phyloP scores from a whole-genome alignment of 2,329 filamentous ascomycete species.

The Teratosphaeria epicoccoides region DNA sequence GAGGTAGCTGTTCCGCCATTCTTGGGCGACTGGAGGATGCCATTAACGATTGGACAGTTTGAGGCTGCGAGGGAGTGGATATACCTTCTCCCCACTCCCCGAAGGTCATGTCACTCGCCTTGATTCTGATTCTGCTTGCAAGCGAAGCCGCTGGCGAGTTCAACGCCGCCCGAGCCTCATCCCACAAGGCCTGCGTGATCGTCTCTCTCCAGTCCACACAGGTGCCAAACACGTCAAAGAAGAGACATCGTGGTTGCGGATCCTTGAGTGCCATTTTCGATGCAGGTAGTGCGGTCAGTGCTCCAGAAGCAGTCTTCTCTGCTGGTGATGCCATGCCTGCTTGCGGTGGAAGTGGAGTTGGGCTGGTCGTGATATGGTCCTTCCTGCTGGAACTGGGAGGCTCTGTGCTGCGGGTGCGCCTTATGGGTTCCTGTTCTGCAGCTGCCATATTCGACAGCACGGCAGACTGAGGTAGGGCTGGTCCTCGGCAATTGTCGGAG shows the following conservation, averaged over 20 bases:
- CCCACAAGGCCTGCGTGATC: conserved; percentile 49
- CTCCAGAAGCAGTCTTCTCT: not conserved
- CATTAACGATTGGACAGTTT: too few relatives aligned
- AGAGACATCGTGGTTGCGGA: conserved; percentile 39
- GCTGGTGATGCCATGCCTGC: not conserved
- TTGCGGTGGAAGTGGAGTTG: conserved; percentile 3
- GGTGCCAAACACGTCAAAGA: conserved; percentile 72
- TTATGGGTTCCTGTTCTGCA: not conserved
- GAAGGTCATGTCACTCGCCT: conserved; percentile 25
- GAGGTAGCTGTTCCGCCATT: conserved; percentile 52
- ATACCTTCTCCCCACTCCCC: not conserved
- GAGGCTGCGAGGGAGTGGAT: too few relatives aligned
- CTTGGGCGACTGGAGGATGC: conserved; percentile 29
- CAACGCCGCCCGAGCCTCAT: conserved; percentile 39
- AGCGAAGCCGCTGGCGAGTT: conserved; percentile 37
- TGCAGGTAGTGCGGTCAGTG: not conserved
- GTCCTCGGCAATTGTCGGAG: conserved; percentile 2
- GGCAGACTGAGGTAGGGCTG: not conserved
- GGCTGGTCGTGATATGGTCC: not conserved
- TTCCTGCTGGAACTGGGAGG: not conserved
- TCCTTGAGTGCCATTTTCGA: conserved; percentile 6
- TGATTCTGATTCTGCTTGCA: conserved; percentile 36
- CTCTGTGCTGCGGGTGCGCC: not conserved
- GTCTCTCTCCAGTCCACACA: conserved; percentile 67
- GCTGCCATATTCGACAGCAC: not conserved